Percentiles rank a stretch among this genome's conserved stretches.
These are phyloP conservation scores for Saturnispora zaruensis DNA, from an alignment of 805 yeast genomes.

Conservation along the genomic window DNA sequence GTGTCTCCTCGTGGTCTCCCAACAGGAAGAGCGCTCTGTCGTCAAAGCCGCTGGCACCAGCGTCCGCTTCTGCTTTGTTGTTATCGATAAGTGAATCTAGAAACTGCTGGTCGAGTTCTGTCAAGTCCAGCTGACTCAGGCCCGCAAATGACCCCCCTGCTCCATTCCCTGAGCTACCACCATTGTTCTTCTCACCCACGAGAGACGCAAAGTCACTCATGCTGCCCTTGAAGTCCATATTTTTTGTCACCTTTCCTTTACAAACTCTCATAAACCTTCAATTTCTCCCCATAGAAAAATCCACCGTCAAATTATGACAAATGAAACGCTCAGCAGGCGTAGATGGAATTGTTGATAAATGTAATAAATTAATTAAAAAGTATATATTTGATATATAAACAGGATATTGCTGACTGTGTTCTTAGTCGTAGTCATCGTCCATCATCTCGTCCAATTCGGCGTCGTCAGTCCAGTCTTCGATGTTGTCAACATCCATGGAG, in stretches of 20 bases:
- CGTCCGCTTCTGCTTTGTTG: neutral
- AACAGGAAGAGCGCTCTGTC: neutral
- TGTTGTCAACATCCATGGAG: constrained; percentile 47
- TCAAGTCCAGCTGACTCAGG: constrained; percentile 3
- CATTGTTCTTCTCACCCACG: neutral
- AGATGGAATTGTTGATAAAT: no score
- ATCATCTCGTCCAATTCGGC: constrained; percentile 42
- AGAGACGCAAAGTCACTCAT: constrained; percentile 4
- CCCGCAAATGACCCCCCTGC: constrained; percentile 6
- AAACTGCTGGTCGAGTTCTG: constrained; percentile 5
- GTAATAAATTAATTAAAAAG: neutral
- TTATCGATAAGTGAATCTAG: constrained; percentile 6
- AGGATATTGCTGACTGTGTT: neutral
- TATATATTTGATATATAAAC: neutral
- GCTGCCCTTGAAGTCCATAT: constrained; percentile 6
- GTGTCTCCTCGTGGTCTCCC: neutral
- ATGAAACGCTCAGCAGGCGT: neutral
- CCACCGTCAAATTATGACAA: neutral
- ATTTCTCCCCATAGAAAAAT: neutral
- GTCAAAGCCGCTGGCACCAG: neutral
- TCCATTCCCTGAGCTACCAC: neutral
- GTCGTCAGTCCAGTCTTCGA: constrained; percentile 54
- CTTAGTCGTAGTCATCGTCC: constrained; percentile 15
- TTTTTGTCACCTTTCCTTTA: neutral
- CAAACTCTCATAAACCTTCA: neutral